Conservation (phyloP, 345 rosid species). For the Syzygium oleosum region DNA sequence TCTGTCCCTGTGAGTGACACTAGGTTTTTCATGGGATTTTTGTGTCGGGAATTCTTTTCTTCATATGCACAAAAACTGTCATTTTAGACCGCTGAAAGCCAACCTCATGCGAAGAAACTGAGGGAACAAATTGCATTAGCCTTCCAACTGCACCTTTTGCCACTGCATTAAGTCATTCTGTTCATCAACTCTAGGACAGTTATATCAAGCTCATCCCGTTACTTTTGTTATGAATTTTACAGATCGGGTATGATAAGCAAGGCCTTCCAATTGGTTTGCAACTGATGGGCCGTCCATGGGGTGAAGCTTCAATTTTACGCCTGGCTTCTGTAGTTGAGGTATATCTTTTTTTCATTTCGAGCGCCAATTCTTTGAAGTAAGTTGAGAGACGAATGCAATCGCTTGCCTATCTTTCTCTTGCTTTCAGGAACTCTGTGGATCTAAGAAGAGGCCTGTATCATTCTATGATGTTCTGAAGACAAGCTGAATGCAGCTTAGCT, state of each 20-base stretch:
- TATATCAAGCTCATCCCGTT: background rate
- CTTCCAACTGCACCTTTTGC: background rate
- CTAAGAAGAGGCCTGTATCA: slow-evolving; percentile 57
- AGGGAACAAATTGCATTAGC: background rate
- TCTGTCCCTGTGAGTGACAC: slow-evolving; percentile 54
- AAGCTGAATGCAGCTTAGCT: slow-evolving; percentile 1
- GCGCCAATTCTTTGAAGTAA: background rate
- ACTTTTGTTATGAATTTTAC: slow-evolving; percentile 1
- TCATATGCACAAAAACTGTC: background rate
- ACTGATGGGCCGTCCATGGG: slow-evolving; percentile 82
- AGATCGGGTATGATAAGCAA: slow-evolving; percentile 83
- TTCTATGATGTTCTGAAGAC: slow-evolving; percentile 50
- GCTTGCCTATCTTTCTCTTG: background rate
- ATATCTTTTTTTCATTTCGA: background rate
- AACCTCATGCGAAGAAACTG: background rate
- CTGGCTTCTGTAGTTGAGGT: slow-evolving; percentile 79
- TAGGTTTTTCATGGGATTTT: background rate
- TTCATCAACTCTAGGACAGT: background rate
- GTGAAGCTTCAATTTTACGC: slow-evolving; percentile 62
- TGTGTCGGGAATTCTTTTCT: background rate
- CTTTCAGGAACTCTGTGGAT: slow-evolving; percentile 50
- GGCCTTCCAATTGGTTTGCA: slow-evolving; percentile 87
- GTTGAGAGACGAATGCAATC: background rate
- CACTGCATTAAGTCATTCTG: background rate
- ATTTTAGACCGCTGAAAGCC: background rate